Evolutionary conservation across 2,329 filamentous ascomycete species (phyloP).

Genomic region (Simplicillium sp.): DNA sequence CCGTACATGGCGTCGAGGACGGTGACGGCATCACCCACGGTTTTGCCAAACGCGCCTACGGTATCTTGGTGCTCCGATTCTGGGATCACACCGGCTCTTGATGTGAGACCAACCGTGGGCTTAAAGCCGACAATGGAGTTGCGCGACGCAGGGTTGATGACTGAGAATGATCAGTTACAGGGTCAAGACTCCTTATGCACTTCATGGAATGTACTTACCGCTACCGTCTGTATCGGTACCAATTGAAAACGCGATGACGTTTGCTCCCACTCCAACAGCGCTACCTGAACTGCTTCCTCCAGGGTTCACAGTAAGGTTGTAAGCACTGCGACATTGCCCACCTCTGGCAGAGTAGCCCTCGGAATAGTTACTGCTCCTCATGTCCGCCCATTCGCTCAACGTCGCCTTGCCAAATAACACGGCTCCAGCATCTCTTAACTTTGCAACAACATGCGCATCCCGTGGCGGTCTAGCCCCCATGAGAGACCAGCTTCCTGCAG

Average conservation of each 20-base stretch:
- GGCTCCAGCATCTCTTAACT: slow-evolving; percentile 55
- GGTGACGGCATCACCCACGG: slow-evolving; percentile 58
- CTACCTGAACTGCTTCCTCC: slow-evolving; percentile 61
- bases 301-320: slow-evolving; percentile 59
- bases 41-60: slow-evolving; percentile 58
- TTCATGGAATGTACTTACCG: slow-evolving; percentile 22
- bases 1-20: slow-evolving; percentile 61
- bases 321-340: slow-evolving; percentile 55
- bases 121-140: slow-evolving; percentile 66
- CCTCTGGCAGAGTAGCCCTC: slow-evolving; percentile 58
- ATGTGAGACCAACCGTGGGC: slow-evolving; percentile 65
- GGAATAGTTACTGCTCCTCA: slow-evolving; percentile 58
- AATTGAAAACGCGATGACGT: slow-evolving; percentile 52
- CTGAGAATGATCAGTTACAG: slow-evolving; percentile 13
- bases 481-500: slow-evolving; percentile 59
- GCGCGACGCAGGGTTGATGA: slow-evolving; percentile 63
- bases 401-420: slow-evolving; percentile 63
- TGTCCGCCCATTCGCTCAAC: slow-evolving; percentile 66
- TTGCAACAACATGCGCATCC: slow-evolving; percentile 56
- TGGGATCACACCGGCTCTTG: slow-evolving; percentile 53
- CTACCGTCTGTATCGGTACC: slow-evolving; percentile 69
- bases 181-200: background rate
- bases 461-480: slow-evolving; percentile 55
- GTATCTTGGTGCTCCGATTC: slow-evolving; percentile 60
- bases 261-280: slow-evolving; percentile 54